These are phyloP conservation scores for Arctium lappa DNA, from an alignment of 129 eudicot genomes.

Conservation along the genomic window DNA sequence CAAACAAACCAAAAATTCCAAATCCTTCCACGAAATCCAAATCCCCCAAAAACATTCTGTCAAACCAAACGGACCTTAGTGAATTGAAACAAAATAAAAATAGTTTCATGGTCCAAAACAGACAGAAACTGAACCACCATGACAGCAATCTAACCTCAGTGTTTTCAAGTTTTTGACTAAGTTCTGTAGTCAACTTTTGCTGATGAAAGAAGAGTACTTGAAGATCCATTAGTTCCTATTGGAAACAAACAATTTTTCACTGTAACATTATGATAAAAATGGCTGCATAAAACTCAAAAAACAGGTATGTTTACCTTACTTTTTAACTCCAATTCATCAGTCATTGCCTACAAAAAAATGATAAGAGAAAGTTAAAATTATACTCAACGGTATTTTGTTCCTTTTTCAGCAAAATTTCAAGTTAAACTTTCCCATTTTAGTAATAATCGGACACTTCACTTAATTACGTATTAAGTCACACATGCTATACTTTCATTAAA, in stretches of 20 bases:
- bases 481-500: not conserved
- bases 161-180: constrained; percentile 44
- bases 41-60: no score
- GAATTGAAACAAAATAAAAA: not conserved
- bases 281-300: not conserved
- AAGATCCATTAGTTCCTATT: constrained; percentile 51
- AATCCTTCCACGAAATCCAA: no score
- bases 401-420: not conserved
- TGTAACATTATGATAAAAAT: not conserved
- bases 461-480: not conserved
- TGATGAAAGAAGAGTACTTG: constrained; percentile 47
- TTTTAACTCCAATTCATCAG: constrained; percentile 47
- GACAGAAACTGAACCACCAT: not conserved
- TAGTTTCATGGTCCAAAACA: not conserved
- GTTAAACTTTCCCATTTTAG: not conserved
- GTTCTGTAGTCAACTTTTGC: constrained; percentile 47
- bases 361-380: not conserved
- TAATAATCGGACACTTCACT: not conserved
- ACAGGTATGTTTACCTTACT: constrained; percentile 42
- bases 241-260: not conserved
- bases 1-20: no score
- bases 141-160: constrained; percentile 35
- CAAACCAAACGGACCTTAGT: no score
- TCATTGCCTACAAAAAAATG: constrained; percentile 37
- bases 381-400: not conserved